Conservation (phyloP, 2,329 filamentous ascomycete species). For the Penicillium italicum region DNA sequence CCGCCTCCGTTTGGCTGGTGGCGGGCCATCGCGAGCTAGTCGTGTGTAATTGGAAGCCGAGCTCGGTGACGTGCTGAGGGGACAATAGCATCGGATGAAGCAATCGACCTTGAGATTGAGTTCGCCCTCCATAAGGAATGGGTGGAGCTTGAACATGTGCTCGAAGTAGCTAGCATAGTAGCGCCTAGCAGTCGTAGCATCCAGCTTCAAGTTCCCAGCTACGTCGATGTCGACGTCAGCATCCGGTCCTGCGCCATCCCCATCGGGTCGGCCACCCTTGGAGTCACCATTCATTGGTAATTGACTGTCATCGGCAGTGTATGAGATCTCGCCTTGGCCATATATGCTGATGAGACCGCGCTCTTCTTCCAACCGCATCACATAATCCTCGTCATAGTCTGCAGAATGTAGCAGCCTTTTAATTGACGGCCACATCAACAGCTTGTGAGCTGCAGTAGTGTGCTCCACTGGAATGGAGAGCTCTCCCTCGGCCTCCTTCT, state of each 20-base stretch:
- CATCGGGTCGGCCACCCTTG: slow-evolving; percentile 6
- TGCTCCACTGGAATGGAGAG: slow-evolving; percentile 79
- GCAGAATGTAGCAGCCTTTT: slow-evolving; percentile 56
- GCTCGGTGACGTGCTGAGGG: slow-evolving; percentile 15
- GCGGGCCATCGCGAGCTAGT: slow-evolving; percentile 24
- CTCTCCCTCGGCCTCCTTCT: slow-evolving; percentile 47
- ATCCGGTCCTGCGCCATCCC: slow-evolving; percentile 21
- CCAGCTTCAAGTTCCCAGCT: slow-evolving; percentile 52
- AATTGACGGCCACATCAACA: slow-evolving; percentile 71
- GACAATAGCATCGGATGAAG: slow-evolving; percentile 51
- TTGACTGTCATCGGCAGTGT: slow-evolving; percentile 50
- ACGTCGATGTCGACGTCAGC: slow-evolving; percentile 50
- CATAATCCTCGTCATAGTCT: slow-evolving; percentile 64
- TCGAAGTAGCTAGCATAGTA: slow-evolving; percentile 56
- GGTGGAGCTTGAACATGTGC: slow-evolving; percentile 62
- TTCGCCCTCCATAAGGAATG: slow-evolving; percentile 56
- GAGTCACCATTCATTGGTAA: slow-evolving; percentile 31
- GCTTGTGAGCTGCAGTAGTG: slow-evolving; percentile 80
- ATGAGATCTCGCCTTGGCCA: slow-evolving; percentile 72
- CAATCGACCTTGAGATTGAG: slow-evolving; percentile 51
- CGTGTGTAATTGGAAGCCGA: not conserved
- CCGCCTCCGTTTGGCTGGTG: slow-evolving; percentile 39
- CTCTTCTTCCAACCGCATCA: slow-evolving; percentile 69
- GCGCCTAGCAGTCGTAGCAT: slow-evolving; percentile 48
- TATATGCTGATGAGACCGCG: slow-evolving; percentile 72